Evolutionary conservation across 2,329 filamentous ascomycete genomes (phyloP).

Genomic region (Lizonia empirigonia): DNA sequence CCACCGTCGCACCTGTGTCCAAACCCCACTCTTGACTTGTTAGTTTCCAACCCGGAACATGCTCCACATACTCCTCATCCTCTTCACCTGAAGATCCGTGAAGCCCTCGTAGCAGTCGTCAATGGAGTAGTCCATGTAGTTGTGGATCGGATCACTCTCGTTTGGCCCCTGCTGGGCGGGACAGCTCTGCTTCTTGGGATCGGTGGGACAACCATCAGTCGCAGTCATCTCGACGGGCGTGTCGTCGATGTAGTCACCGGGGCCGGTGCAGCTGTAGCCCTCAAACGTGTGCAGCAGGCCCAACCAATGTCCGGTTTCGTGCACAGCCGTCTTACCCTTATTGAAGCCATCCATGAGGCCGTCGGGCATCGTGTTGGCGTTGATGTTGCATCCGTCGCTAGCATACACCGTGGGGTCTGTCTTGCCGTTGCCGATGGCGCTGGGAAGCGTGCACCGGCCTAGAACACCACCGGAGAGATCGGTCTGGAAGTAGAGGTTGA

Average conservation of each 20-base stretch:
- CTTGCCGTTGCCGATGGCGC: constrained; percentile 48
- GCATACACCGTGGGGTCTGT: constrained; percentile 51
- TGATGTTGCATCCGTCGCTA: constrained; percentile 63
- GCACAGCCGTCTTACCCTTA: constrained; percentile 53
- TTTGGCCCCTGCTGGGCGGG: constrained; percentile 47
- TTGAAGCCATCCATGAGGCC: constrained; percentile 58
- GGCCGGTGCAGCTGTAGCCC: constrained; percentile 52
- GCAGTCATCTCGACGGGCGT: constrained; percentile 50
- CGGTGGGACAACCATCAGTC: constrained; percentile 62
- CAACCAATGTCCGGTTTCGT: constrained; percentile 57
- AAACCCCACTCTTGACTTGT: not conserved
- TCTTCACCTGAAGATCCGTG: constrained; percentile 55
- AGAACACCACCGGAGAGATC: constrained; percentile 56
- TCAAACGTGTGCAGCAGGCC: constrained; percentile 56
- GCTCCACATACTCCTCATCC: constrained; percentile 60
- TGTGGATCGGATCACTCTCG: constrained; percentile 58
- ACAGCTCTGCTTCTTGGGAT: constrained; percentile 58
- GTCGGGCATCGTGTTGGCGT: constrained; percentile 62
- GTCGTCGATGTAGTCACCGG: constrained; percentile 54
- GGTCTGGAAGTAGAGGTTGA: constrained; percentile 67
- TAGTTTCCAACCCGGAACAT: constrained; percentile 49
- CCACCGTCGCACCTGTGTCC: not conserved
- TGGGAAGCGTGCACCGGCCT: constrained; percentile 60
- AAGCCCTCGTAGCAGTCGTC: constrained; percentile 63
- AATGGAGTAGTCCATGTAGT: constrained; percentile 65